Evolutionary conservation across 306 rosid species (phyloP).

Genomic region (Cicer cuneatum): DNA sequence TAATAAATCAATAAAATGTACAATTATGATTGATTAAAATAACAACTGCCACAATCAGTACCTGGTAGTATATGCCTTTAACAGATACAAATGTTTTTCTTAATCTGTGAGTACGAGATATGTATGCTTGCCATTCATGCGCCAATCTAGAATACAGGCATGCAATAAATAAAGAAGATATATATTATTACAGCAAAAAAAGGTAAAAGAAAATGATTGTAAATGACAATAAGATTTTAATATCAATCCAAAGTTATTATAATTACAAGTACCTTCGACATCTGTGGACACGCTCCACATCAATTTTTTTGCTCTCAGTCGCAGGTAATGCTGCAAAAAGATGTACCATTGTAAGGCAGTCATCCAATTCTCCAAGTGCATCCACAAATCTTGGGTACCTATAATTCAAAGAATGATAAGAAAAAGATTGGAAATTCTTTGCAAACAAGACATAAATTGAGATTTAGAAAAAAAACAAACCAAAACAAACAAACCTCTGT

Average conservation of each 20-base stretch:
- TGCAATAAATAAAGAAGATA: conserved; percentile 18
- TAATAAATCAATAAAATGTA: not conserved
- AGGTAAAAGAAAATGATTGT: no score
- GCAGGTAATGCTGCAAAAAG: conserved; percentile 93
- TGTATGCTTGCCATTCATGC: conserved; percentile 93
- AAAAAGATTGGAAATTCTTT: conserved; percentile 14
- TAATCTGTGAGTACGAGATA: conserved; percentile 76
- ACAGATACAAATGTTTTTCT: conserved; percentile 88
- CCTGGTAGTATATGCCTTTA: conserved; percentile 96
- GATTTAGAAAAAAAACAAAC: not conserved
- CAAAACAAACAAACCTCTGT: conserved; percentile 69
- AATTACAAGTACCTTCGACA: conserved; percentile 71
- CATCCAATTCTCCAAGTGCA: conserved; percentile 94
- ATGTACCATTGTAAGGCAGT: conserved; percentile 89
- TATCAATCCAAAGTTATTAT: conserved; percentile 9
- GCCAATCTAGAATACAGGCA: conserved; percentile 61
- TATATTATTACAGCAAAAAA: not conserved
- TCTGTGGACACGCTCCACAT: conserved; percentile 64
- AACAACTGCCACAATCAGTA: conserved; percentile 31
- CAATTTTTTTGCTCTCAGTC: conserved; percentile 69
- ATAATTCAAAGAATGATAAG: conserved; percentile 30
- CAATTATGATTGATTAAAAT: not conserved
- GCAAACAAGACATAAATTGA: not conserved
- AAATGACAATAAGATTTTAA: not conserved
- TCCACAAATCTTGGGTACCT: conserved; percentile 90